A percentile compares a stretch with the other conserved stretches of the same genome.
These are phyloP conservation scores for Mallotus repandus DNA, from an alignment of 441 rosid species.

Conservation along the genomic window DNA sequence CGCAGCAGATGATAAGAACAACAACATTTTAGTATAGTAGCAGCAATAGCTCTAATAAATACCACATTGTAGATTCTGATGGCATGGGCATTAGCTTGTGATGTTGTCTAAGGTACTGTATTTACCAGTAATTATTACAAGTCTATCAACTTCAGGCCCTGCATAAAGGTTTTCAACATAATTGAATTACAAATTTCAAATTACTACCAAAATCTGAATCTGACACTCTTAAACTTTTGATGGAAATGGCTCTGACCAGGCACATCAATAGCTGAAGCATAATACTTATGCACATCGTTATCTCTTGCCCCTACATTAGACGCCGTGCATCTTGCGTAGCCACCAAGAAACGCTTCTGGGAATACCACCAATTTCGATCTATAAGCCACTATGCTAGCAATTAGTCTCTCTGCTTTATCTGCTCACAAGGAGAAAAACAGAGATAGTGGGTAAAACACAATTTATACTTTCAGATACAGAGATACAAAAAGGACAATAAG, in stretches of 20 bases:
- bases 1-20: too few relatives aligned
- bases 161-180: background rate
- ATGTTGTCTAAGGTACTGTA: slow-evolving; percentile 64
- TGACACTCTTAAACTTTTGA: background rate
- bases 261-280: slow-evolving; percentile 73
- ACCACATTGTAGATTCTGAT: slow-evolving; percentile 73
- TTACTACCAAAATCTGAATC: background rate
- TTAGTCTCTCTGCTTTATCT: slow-evolving; percentile 85
- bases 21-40: too few relatives aligned
- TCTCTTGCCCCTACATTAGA: slow-evolving; percentile 49
- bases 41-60: slow-evolving; percentile 27
- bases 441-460: background rate
- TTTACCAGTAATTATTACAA: slow-evolving; percentile 22
- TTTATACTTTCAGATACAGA: background rate
- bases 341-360: slow-evolving; percentile 87
- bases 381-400: slow-evolving; percentile 62
- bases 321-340: slow-evolving; percentile 61
- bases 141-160: slow-evolving; percentile 31
- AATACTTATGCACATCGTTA: slow-evolving; percentile 66
- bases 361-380: slow-evolving; percentile 80
- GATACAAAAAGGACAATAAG: background rate
- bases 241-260: slow-evolving; percentile 49
- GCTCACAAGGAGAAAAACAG: slow-evolving; percentile 5
- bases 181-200: background rate
- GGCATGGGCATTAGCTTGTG: slow-evolving; percentile 72